phyloP scores from a whole-genome alignment of 2,329 filamentous ascomycete genomes.

The Metarhizium humberi region DNA sequence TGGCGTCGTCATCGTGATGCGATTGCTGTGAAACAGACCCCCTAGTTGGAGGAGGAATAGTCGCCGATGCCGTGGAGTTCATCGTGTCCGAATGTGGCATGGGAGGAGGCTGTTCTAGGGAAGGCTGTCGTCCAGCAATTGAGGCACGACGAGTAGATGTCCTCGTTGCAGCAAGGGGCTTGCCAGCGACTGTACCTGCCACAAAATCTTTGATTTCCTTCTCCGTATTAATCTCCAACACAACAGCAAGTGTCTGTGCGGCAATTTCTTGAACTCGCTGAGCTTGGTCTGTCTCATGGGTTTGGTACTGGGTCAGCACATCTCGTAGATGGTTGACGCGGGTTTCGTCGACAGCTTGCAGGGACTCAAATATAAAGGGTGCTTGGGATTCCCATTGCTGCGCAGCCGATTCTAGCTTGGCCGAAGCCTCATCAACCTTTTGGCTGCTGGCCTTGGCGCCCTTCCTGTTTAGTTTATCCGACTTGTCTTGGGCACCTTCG shows the following conservation, averaged over 20 bases:
- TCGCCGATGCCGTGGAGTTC: not conserved
- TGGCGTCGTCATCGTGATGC: conserved; percentile 4
- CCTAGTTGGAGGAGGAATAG: conserved; percentile 4
- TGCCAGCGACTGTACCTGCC: conserved; percentile 33
- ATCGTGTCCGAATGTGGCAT: not conserved
- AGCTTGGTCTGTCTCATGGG: conserved; percentile 80
- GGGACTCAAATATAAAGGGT: conserved; percentile 86
- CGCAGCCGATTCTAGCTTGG: conserved; percentile 66
- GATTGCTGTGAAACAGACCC: conserved; percentile 4
- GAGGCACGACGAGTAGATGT: conserved; percentile 33
- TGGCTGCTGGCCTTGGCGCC: conserved; percentile 65
- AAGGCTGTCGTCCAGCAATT: conserved; percentile 4
- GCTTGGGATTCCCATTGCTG: conserved; percentile 91
- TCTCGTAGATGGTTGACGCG: conserved; percentile 85
- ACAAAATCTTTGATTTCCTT: conserved; percentile 76
- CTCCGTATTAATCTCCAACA: conserved; percentile 79
- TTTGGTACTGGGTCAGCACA: conserved; percentile 84
- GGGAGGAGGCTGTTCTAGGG: conserved; percentile 4
- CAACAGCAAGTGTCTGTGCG: conserved; percentile 68
- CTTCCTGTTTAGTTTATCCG: conserved; percentile 76
- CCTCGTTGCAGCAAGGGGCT: conserved; percentile 25
- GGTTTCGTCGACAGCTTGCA: conserved; percentile 84
- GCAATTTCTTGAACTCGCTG: conserved; percentile 66
- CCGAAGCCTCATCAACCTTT: conserved; percentile 66
- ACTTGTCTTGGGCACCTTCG: conserved; percentile 72